Evolutionary conservation across 192 early-diverging fungal genomes (phyloP).

Genomic region (Paraglomus brasilianum): DNA sequence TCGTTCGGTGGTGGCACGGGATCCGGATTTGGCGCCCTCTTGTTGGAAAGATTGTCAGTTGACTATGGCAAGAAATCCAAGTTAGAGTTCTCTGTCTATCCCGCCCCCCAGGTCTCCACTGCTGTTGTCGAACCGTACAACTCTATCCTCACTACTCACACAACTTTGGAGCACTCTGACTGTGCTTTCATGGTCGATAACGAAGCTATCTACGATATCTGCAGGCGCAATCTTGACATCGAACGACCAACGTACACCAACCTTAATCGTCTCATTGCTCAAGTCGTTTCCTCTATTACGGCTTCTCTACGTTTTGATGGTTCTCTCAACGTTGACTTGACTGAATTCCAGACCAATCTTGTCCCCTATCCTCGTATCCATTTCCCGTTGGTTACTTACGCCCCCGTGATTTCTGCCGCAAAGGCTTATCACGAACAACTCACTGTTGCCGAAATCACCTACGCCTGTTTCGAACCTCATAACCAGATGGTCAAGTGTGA

Average conservation of each 20-base stretch:
- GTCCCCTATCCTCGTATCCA: conserved; percentile 99
- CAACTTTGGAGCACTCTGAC: conserved; percentile 97
- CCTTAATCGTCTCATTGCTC: conserved; percentile 96
- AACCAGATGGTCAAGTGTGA: conserved; percentile 99
- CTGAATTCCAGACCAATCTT: conserved; percentile 99
- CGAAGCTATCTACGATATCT: conserved; percentile 99
- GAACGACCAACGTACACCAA: conserved; percentile 96
- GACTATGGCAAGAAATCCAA: conserved; percentile 99
- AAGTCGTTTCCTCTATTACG: conserved; percentile 99
- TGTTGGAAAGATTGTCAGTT: conserved; percentile 97
- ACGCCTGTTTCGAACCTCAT: conserved; percentile 93
- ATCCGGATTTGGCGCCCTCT: conserved; percentile 97
- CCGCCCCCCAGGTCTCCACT: conserved; percentile 95
- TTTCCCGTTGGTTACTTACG: conserved; percentile 98
- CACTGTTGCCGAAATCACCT: conserved; percentile 94
- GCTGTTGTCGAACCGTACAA: conserved; percentile 98
- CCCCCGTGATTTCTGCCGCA: conserved; percentile 89
- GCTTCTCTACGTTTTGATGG: conserved; percentile 98
- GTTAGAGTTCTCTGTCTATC: conserved; percentile 99
- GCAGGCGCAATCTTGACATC: conserved; percentile 96
- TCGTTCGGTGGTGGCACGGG: conserved; percentile 99
- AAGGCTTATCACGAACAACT: conserved; percentile 98
- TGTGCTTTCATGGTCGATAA: conserved; percentile 99
- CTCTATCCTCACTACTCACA: conserved; percentile 99
- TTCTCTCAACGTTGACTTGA: conserved; percentile 98